Conservation (phyloP, 2,329 filamentous ascomycete species). For the Arthrinium phaeospermum region DNA sequence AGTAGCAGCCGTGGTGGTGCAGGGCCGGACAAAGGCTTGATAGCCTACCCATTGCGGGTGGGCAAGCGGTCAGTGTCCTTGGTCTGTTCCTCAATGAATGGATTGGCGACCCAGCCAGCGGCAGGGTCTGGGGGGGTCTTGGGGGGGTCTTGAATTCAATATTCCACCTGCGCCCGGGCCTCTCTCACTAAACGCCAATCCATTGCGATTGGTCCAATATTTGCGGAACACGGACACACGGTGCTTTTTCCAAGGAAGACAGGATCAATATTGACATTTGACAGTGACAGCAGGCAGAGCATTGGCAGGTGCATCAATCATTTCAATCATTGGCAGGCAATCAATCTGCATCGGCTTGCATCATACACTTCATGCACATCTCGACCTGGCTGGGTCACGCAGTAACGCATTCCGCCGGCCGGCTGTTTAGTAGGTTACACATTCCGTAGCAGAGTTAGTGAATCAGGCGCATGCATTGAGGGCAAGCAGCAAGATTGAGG, state of each 20-base stretch:
- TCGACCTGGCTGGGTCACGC: neutral
- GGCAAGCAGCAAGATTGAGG: neutral
- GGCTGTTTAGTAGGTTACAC: neutral
- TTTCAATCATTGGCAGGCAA: no score
- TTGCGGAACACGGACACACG: constrained; percentile 2
- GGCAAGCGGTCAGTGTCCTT: neutral
- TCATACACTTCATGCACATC: neutral
- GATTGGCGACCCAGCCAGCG: neutral
- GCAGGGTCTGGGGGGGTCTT: neutral
- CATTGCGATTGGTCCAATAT: constrained; percentile 11
- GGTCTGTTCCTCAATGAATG: no score
- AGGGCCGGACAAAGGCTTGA: no score
- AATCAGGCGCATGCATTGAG: neutral
- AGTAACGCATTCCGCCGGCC: neutral
- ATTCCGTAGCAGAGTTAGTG: neutral
- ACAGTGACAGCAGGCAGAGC: neutral
- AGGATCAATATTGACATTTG: constrained; percentile 5
- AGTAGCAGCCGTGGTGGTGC: neutral
- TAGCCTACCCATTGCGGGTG: neutral
- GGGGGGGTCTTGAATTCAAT: neutral
- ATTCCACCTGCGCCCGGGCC: constrained; percentile 2
- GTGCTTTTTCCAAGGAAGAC: neutral
- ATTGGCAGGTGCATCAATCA: no score
- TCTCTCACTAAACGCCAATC: neutral
- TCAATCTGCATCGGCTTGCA: no score